Conservation (phyloP, 495 filamentous ascomycete genomes). For the Neurospora sp. region DNA sequence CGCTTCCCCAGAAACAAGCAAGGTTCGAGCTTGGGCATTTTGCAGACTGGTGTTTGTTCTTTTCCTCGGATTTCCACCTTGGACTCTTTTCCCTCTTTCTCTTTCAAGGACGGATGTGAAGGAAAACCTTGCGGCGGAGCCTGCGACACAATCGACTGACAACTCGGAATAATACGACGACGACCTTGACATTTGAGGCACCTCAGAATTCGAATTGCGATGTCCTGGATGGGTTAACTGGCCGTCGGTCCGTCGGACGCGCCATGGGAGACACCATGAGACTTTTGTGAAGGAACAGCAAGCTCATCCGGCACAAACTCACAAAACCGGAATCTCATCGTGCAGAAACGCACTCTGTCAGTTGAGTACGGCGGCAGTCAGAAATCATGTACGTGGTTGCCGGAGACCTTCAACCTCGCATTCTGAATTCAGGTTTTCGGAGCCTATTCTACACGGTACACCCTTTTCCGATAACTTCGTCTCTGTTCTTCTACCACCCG, state of each 20-base stretch:
- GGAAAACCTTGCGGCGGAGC: not conserved
- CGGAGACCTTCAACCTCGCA: not conserved
- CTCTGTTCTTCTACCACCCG: not conserved
- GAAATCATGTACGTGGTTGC: not conserved
- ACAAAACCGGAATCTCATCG: not conserved
- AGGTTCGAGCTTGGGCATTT: not conserved
- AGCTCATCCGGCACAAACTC: not conserved
- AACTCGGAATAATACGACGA: not conserved
- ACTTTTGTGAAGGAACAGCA: not conserved
- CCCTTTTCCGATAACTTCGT: too few relatives aligned
- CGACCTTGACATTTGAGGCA: not conserved
- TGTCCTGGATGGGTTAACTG: not conserved
- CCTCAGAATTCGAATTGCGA: not conserved
- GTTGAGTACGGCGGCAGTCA: not conserved
- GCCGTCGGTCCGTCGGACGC: not conserved
- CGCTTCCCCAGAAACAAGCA: not conserved
- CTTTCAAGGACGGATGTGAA: not conserved
- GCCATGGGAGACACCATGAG: not conserved
- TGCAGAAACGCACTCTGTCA: not conserved
- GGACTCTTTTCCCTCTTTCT: not conserved
- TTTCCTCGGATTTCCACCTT: not conserved
- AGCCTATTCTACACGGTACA: not conserved
- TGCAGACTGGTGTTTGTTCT: not conserved
- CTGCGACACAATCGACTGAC: not conserved
- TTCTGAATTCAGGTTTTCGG: not conserved